Evolutionary conservation across 2,329 filamentous ascomycete genomes (phyloP).

Genomic region (Apiospora pterosperma): DNA sequence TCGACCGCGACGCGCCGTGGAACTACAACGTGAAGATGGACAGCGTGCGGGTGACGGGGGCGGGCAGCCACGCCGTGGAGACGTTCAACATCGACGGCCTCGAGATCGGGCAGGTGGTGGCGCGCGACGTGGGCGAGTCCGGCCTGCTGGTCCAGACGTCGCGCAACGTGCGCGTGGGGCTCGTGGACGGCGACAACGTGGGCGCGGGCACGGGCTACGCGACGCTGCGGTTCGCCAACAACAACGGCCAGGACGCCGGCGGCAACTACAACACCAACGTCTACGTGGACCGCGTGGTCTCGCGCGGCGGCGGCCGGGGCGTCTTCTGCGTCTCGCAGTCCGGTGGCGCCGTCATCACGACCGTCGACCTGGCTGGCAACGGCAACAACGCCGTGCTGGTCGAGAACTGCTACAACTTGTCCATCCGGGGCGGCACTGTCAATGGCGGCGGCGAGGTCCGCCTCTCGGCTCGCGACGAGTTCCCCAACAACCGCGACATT

Average conservation of each 20-base stretch:
- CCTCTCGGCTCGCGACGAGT: constrained; percentile 49
- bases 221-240: constrained; percentile 55
- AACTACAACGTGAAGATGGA: constrained; percentile 54
- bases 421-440: constrained; percentile 47
- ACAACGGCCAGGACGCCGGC: constrained; percentile 46
- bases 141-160: constrained; percentile 54
- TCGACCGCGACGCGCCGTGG: constrained; percentile 50
- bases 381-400: constrained; percentile 55
- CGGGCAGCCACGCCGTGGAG: constrained; percentile 54
- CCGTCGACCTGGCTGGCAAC: constrained; percentile 48
- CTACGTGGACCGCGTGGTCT: constrained; percentile 48
- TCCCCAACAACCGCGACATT: constrained; percentile 50
- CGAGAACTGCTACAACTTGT: constrained; percentile 57
- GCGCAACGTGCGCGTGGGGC: constrained; percentile 47
- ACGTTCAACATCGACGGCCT: constrained; percentile 58
- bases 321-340: constrained; percentile 56
- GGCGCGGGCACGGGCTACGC: constrained; percentile 50
- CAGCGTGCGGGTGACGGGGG: constrained; percentile 47
- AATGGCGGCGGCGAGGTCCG: constrained; percentile 54
- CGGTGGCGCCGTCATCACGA: constrained; percentile 47
- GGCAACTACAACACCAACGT: constrained; percentile 51
- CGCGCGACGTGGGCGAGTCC: constrained; percentile 51
- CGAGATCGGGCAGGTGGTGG: constrained; percentile 48
- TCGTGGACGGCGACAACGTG: constrained; percentile 55
- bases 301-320: constrained; percentile 53